A percentile compares a stretch with the other conserved stretches of the same genome.
Conservation (phyloP, 768 basidiomycete species). For the Clitopilus hobsonii region DNA sequence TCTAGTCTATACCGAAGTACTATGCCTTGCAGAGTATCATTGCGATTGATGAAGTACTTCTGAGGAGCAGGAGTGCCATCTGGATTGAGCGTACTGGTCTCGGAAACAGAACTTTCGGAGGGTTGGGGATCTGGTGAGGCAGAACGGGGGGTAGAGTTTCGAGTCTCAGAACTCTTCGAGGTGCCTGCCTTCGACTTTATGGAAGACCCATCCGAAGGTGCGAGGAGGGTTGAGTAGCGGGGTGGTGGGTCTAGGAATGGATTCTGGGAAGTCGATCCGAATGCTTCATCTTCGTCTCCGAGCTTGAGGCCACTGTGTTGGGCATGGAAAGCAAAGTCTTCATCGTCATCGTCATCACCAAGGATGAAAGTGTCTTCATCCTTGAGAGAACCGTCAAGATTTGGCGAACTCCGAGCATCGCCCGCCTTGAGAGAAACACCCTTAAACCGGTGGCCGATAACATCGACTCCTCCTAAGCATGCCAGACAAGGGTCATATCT, state of each 20-base stretch:
- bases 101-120: neutral
- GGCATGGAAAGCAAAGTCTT: constrained; percentile 13
- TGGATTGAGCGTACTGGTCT: neutral
- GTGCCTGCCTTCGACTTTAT: neutral
- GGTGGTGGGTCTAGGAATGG: constrained; percentile 4
- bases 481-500: constrained; percentile 71
- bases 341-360: constrained; percentile 58
- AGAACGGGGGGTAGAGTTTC: neutral
- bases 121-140: neutral
- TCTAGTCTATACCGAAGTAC: constrained; percentile 56
- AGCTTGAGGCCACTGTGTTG: neutral
- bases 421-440: neutral
- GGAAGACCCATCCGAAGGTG: neutral
- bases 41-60: constrained; percentile 50
- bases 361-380: constrained; percentile 65
- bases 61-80: constrained; percentile 11
- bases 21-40: constrained; percentile 64
- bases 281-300: neutral
- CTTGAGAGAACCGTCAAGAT: constrained; percentile 49
- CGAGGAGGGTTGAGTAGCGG: constrained; percentile 4
- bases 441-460: constrained; percentile 17
- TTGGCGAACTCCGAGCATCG: constrained; percentile 13
- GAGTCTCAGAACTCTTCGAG: neutral
- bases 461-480: constrained; percentile 57
- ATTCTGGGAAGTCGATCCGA: neutral